A percentile compares a stretch with the other conserved stretches of the same genome.
phyloP scores from a whole-genome alignment of 2,329 filamentous ascomycete genomes.

The Daldinia eschscholtzii region DNA sequence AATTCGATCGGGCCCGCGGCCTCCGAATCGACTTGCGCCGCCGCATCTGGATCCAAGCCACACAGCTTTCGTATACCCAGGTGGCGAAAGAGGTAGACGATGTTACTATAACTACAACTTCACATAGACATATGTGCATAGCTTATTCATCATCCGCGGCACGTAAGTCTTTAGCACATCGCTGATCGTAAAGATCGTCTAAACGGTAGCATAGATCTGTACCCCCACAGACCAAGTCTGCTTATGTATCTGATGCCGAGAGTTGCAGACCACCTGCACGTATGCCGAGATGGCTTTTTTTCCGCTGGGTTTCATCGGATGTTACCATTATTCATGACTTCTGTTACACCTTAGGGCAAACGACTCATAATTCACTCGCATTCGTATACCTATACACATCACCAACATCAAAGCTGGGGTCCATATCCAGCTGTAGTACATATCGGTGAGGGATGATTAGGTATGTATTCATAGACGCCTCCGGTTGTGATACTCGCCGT shows the following conservation, averaged over 20 bases:
- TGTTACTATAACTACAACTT: background rate
- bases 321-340: background rate
- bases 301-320: background rate
- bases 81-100: background rate
- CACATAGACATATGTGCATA: too few species aligned
- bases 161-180: constrained; percentile 6
- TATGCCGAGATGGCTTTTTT: background rate
- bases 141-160: background rate
- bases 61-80: background rate
- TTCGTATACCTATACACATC: background rate
- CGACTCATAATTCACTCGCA: background rate
- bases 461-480: background rate
- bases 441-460: background rate
- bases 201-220: background rate
- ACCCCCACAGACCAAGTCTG: background rate
- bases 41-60: constrained; percentile 23
- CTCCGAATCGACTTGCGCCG: constrained; percentile 12
- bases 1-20: constrained; percentile 16
- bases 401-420: background rate
- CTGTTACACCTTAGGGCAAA: background rate
- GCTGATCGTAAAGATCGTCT: background rate
- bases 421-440: background rate
- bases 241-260: background rate
- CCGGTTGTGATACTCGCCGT: background rate
- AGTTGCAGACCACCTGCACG: background rate